Evolutionary conservation across 1,284 basidiomycete species (phyloP).

Genomic region (Apiotrichum brassicae): DNA sequence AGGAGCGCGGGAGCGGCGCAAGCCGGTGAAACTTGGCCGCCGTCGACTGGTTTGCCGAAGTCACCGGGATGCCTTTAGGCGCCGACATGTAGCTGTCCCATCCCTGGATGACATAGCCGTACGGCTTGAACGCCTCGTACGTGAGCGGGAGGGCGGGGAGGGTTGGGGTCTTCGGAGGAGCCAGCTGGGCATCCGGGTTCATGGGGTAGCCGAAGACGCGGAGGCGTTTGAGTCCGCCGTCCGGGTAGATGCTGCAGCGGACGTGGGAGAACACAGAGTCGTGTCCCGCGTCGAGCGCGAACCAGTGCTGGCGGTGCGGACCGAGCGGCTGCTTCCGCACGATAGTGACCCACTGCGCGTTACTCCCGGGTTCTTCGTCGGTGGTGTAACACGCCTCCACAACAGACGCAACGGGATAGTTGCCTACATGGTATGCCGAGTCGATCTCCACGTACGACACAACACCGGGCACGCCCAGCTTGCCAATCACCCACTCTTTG

Average conservation of each 20-base stretch:
- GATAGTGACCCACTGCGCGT: slow-evolving; percentile 64
- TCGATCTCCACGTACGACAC: slow-evolving; percentile 81
- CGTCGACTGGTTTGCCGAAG: slow-evolving; percentile 70
- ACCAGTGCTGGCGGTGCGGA: slow-evolving; percentile 82
- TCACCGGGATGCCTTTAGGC: slow-evolving; percentile 51
- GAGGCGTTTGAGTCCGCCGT: slow-evolving; percentile 91
- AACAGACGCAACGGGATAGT: slow-evolving; percentile 69
- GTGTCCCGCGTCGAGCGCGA: slow-evolving; percentile 64
- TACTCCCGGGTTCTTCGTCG: slow-evolving; percentile 34
- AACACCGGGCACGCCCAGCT: slow-evolving; percentile 66
- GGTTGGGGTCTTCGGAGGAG: slow-evolving; percentile 12
- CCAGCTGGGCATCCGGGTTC: slow-evolving; percentile 2
- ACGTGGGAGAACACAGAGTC: slow-evolving; percentile 70
- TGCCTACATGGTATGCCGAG: slow-evolving; percentile 92
- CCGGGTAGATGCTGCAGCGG: slow-evolving; percentile 82
- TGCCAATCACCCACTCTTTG: slow-evolving; percentile 86
- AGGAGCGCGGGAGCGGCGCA: slow-evolving; percentile 56
- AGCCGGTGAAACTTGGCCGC: slow-evolving; percentile 87
- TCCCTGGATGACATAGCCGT: slow-evolving; percentile 81
- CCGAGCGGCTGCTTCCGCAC: slow-evolving; percentile 74
- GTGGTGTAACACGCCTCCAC: slow-evolving; percentile 28
- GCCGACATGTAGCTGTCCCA: slow-evolving; percentile 43
- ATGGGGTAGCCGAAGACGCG: slow-evolving; percentile 65
- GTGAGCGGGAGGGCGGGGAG: slow-evolving; percentile 65
- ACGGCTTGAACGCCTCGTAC: slow-evolving; percentile 72